These are phyloP conservation scores for Xylaria curta DNA, from an alignment of 495 filamentous ascomycete species.

Conservation along the genomic window DNA sequence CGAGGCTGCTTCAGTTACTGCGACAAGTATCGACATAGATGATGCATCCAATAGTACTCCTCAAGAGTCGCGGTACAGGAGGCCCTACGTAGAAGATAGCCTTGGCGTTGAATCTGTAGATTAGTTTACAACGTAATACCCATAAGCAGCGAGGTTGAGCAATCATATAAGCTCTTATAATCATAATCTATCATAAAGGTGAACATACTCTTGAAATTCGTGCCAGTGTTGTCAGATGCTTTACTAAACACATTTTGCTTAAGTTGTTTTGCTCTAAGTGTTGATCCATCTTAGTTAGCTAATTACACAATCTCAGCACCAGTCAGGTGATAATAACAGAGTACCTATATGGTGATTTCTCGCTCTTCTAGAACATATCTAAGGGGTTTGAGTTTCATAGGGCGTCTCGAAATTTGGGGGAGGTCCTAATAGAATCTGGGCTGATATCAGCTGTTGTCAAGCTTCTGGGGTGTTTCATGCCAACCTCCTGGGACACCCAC, in stretches of 20 bases:
- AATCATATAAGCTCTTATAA: not conserved
- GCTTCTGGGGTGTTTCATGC: constrained; percentile 35
- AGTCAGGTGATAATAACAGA: not conserved
- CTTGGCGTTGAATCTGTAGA: not conserved
- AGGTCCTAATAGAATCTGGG: constrained; percentile 29
- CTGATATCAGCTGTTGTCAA: constrained; percentile 43
- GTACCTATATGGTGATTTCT: not conserved
- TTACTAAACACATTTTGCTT: not conserved
- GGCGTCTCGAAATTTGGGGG: constrained; percentile 13
- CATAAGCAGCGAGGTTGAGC: not conserved
- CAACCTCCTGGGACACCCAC: constrained; percentile 25
- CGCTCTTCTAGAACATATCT: constrained; percentile 13
- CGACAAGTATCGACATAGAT: constrained; percentile 30
- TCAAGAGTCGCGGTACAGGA: constrained; percentile 25
- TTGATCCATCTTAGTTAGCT: not conserved
- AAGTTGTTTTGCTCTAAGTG: not conserved
- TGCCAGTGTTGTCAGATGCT: not conserved
- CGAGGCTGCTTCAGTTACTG: constrained; percentile 37
- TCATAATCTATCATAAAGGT: not conserved
- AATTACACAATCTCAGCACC: not conserved
- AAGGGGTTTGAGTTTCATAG: constrained; percentile 8
- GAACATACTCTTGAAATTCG: not conserved
- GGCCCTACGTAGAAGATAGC: constrained; percentile 37
- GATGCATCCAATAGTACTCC: not conserved
- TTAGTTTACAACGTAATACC: not conserved